These are phyloP conservation scores for Ceratocystis cubensis DNA, from an alignment of 2,329 filamentous ascomycete genomes.

Conservation along the genomic window DNA sequence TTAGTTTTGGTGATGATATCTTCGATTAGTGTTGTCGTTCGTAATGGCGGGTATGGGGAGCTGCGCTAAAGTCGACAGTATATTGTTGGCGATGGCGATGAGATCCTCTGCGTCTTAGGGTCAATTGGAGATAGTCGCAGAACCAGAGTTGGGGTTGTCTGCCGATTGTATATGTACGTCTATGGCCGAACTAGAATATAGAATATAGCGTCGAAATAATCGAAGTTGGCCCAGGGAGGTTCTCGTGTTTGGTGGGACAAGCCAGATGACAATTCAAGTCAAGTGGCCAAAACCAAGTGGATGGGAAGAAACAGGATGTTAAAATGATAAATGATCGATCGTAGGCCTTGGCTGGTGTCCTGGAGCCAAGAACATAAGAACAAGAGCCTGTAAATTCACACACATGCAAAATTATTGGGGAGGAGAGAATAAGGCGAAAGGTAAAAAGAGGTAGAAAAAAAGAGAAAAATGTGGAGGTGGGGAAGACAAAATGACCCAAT, in stretches of 20 bases:
- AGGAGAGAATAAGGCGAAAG: background rate
- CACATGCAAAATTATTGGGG: background rate
- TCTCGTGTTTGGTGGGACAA: conserved; percentile 4
- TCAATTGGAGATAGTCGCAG: background rate
- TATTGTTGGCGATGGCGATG: background rate
- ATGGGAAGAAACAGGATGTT: background rate
- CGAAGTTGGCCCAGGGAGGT: background rate
- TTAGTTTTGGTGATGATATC: background rate
- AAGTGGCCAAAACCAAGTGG: background rate
- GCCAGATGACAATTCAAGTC: background rate
- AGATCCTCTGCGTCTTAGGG: background rate
- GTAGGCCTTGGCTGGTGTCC: background rate
- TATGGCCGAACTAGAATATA: background rate
- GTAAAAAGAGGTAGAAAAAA: conserved; percentile 2
- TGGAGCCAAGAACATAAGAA: background rate
- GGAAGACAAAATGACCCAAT: conserved; percentile 7
- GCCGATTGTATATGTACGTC: background rate
- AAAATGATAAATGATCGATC: background rate
- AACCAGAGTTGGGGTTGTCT: background rate
- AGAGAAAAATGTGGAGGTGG: conserved; percentile 8
- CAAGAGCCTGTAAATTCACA: background rate
- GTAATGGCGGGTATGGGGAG: background rate
- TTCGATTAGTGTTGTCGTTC: background rate
- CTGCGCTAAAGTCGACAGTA: background rate
- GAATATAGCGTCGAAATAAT: conserved; percentile 5